Conservation (phyloP, 441 rosid genomes). For the Brassica balearica region DNA sequence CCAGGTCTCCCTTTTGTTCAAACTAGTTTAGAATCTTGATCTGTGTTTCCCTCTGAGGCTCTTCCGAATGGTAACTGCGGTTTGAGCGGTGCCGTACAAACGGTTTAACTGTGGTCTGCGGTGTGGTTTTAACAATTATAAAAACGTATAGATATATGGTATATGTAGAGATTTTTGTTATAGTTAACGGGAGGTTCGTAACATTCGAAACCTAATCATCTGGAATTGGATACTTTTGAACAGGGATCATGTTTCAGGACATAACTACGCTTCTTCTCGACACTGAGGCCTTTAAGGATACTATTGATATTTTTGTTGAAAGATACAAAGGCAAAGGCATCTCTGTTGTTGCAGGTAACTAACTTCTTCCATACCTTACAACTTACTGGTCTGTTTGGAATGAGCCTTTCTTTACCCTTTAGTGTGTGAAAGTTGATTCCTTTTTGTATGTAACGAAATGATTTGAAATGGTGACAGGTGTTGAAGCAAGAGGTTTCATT, state of each 20-base stretch:
- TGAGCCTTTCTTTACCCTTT: neutral
- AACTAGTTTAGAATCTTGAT: constrained; percentile 4
- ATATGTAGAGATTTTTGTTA: too few relatives aligned
- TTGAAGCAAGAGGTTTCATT: constrained; percentile 94
- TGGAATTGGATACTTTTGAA: constrained; percentile 1
- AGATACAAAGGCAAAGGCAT: constrained; percentile 76
- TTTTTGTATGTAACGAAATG: neutral
- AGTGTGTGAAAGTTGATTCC: neutral
- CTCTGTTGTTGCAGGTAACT: constrained; percentile 90
- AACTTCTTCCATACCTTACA: neutral
- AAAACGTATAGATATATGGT: too few relatives aligned
- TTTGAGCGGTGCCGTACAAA: too few relatives aligned
- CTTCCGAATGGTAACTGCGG: too few relatives aligned
- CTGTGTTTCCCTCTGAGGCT: neutral
- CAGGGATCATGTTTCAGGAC: constrained; percentile 95
- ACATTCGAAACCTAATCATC: neutral
- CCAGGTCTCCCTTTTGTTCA: constrained; percentile 52
- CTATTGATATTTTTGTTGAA: constrained; percentile 92
- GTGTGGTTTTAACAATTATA: too few relatives aligned
- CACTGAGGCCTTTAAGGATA: constrained; percentile 78
- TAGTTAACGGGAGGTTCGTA: too few relatives aligned
- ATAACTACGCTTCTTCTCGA: constrained; percentile 92
- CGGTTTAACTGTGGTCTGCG: too few relatives aligned
- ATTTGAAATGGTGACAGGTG: neutral
- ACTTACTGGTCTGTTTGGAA: neutral